A percentile compares a stretch with the other conserved stretches of the same genome.
These are phyloP conservation scores for Geotrichum phurueaensis DNA, from an alignment of 1,139 yeast species.

Conservation along the genomic window DNA sequence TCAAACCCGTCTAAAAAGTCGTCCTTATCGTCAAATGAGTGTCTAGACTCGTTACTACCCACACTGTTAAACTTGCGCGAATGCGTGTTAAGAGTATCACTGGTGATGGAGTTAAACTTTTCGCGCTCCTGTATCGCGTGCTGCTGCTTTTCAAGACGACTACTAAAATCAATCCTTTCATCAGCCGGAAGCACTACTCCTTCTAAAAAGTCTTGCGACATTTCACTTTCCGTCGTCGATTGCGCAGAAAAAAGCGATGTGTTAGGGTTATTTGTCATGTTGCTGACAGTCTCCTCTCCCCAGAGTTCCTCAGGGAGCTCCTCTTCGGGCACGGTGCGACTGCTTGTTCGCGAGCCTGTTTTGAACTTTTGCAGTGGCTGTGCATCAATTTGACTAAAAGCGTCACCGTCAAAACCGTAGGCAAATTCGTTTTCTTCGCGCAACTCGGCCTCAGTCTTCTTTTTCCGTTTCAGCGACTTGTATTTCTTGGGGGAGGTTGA, in stretches of 20 bases:
- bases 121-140: constrained; percentile 10
- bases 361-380: constrained; percentile 7
- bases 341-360: not conserved
- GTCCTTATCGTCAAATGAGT: constrained; percentile 16
- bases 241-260: constrained; percentile 15
- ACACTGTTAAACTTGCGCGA: constrained; percentile 8
- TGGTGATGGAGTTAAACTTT: not conserved
- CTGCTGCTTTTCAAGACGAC: constrained; percentile 9
- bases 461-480: not conserved
- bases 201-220: constrained; percentile 17
- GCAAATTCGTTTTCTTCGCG: constrained; percentile 15
- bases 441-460: not conserved
- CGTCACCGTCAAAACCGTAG: constrained; percentile 10
- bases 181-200: constrained; percentile 17
- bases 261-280: not conserved
- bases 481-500: constrained; percentile 1
- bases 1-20: constrained; percentile 28
- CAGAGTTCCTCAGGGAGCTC: constrained; percentile 8
- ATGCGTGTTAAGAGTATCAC: not conserved
- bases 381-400: not conserved
- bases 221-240: constrained; percentile 17
- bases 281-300: constrained; percentile 8
- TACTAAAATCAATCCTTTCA: constrained; percentile 8
- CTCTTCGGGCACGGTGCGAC: not conserved
- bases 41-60: constrained; percentile 10